Percentiles rank a stretch among this genome's conserved stretches.
Evolutionary conservation across 257 asterid genomes (phyloP).

Genomic region (Paraleonurus japonicus): DNA sequence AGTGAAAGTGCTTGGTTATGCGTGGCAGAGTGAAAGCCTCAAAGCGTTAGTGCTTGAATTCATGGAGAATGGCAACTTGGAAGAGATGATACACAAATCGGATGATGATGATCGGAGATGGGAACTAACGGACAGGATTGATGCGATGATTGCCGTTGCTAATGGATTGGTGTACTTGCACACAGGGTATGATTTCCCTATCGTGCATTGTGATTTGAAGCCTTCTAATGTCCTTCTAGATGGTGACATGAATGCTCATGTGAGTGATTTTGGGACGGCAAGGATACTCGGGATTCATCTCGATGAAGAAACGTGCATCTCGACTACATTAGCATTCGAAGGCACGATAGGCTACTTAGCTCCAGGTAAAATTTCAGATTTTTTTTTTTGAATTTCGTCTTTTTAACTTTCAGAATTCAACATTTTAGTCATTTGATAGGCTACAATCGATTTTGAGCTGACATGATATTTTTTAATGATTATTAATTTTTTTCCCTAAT

Average conservation of each 20-base stretch:
- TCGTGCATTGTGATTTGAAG: constrained; percentile 87
- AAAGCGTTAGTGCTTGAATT: constrained; percentile 66
- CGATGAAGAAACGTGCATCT: constrained; percentile 44
- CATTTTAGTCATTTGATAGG: no score
- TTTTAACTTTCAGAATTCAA: no score
- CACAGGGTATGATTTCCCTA: constrained; percentile 67
- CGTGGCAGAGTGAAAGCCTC: constrained; percentile 73
- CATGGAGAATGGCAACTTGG: constrained; percentile 89
- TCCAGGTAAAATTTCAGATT: constrained; percentile 73
- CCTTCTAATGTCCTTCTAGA: constrained; percentile 84
- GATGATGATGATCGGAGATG: constrained; percentile 23
- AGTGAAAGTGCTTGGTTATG: constrained; percentile 72
- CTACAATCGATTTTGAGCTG: no score
- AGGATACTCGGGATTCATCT: constrained; percentile 64
- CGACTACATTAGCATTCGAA: constrained; percentile 64
- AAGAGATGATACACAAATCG: constrained; percentile 43
- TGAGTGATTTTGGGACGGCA: constrained; percentile 89
- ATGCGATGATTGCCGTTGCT: constrained; percentile 57
- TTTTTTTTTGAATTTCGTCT: no score
- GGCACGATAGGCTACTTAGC: constrained; percentile 95
- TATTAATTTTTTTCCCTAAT: no score
- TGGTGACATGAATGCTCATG: constrained; percentile 51
- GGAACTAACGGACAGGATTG: constrained; percentile 49
- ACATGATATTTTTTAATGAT: no score
- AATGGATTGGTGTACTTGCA: constrained; percentile 67